These are phyloP conservation scores for Aspergillus tanneri DNA, from an alignment of 2,329 filamentous ascomycete species.

Conservation along the genomic window DNA sequence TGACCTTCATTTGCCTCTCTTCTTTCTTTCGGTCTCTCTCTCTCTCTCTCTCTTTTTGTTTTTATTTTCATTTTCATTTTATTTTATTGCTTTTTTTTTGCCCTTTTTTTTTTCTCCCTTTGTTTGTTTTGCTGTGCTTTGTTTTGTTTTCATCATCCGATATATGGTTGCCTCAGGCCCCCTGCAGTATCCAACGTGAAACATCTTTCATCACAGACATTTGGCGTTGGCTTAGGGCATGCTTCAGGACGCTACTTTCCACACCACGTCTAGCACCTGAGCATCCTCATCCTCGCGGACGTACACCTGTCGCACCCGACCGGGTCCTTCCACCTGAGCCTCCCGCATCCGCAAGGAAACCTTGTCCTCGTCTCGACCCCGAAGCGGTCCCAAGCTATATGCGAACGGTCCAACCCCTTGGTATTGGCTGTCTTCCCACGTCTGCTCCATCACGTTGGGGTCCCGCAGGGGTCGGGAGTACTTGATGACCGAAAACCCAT, in stretches of 20 bases:
- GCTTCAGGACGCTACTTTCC: slow-evolving; percentile 29
- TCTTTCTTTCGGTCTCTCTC: too few species aligned
- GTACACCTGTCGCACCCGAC: slow-evolving; percentile 57
- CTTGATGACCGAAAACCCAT: slow-evolving; percentile 58
- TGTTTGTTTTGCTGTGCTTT: too few species aligned
- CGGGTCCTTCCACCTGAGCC: slow-evolving; percentile 45
- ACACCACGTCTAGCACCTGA: slow-evolving; percentile 46
- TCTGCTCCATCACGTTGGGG: slow-evolving; percentile 52
- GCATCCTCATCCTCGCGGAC: slow-evolving; percentile 44
- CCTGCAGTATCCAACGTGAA: too few species aligned
- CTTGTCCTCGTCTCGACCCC: slow-evolving; percentile 48
- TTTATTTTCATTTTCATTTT: too few species aligned
- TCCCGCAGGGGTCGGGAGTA: slow-evolving; percentile 49
- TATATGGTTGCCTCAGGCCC: too few species aligned
- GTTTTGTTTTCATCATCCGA: too few species aligned
- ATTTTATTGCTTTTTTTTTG: too few species aligned
- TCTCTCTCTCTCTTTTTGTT: too few species aligned
- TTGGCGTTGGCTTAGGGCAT: too few species aligned
- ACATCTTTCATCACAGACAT: too few species aligned
- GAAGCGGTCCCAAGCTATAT: slow-evolving; percentile 56
- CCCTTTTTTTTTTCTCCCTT: too few species aligned
- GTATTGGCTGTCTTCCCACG: slow-evolving; percentile 51
- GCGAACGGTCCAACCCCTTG: slow-evolving; percentile 48
- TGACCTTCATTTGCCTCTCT: too few species aligned
- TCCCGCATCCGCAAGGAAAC: slow-evolving; percentile 54